Conservation (phyloP, 2,329 filamentous ascomycete species). For the Emergomyces africanus region DNA sequence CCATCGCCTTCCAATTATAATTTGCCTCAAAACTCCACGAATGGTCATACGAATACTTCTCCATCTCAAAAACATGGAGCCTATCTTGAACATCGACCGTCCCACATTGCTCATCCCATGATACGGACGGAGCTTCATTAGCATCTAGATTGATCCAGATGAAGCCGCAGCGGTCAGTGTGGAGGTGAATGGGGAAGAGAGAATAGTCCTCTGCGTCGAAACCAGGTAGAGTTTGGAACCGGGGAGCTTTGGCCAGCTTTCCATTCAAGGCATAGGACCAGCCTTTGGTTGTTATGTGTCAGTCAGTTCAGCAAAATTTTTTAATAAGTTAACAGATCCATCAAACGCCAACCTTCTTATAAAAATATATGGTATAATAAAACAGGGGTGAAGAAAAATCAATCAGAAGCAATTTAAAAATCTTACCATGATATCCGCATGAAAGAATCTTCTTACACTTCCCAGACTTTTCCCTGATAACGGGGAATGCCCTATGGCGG, state of each 20-base stretch:
- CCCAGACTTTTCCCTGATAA: conserved; percentile 39
- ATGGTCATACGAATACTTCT: conserved; percentile 44
- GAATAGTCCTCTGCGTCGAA: conserved; percentile 45
- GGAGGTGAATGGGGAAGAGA: conserved; percentile 42
- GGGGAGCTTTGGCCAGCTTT: conserved; percentile 46
- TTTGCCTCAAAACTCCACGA: conserved; percentile 44
- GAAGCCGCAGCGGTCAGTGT: conserved; percentile 42
- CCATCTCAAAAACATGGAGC: conserved; percentile 37
- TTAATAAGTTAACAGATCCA: neutral
- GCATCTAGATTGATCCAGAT: conserved; percentile 47
- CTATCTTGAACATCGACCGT: conserved; percentile 37
- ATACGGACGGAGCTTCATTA: conserved; percentile 20
- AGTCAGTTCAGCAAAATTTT: neutral
- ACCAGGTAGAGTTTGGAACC: conserved; percentile 41
- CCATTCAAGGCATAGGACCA: conserved; percentile 48
- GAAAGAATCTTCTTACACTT: conserved; percentile 38
- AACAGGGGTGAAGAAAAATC: neutral
- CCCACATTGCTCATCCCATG: conserved; percentile 42
- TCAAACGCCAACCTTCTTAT: neutral
- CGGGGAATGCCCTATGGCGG: conserved; percentile 45
- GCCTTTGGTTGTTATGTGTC: conserved; percentile 12
- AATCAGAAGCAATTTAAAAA: neutral
- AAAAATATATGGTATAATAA: neutral
- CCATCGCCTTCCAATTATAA: conserved; percentile 50
- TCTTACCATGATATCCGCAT: conserved; percentile 44